phyloP scores from a whole-genome alignment of 129 eudicot species.

The Smallanthus sonchifolius region DNA sequence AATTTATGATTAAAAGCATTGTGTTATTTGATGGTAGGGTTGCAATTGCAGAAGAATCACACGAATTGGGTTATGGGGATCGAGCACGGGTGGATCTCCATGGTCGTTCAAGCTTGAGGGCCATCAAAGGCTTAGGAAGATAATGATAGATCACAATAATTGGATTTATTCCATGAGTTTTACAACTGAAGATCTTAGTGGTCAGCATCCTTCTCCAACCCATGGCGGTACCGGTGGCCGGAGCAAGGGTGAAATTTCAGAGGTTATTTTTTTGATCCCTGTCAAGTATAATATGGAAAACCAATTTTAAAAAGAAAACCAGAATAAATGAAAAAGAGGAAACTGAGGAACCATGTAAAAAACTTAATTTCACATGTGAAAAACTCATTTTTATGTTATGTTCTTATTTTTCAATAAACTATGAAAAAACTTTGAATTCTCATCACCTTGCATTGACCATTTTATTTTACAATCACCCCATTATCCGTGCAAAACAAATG shows the following conservation, averaged over 20 bases:
- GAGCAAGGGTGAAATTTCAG: background rate
- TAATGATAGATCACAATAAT: slow-evolving; percentile 15
- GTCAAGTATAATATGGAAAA: too few relatives aligned
- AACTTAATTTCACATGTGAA: too few relatives aligned
- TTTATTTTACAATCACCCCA: too few relatives aligned
- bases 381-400: too few relatives aligned
- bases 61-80: slow-evolving; percentile 23
- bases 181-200: slow-evolving; percentile 13
- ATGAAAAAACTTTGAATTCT: too few relatives aligned
- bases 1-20: background rate
- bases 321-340: too few relatives aligned
- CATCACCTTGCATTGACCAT: too few relatives aligned
- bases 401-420: too few relatives aligned
- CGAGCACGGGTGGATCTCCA: slow-evolving; percentile 15
- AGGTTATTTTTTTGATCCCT: background rate
- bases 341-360: too few relatives aligned
- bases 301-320: too few relatives aligned
- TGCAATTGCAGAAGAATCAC: slow-evolving; percentile 5
- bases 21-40: slow-evolving; percentile 21
- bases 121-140: slow-evolving; percentile 24
- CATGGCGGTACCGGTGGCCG: slow-evolving; percentile 5
- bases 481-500: too few relatives aligned
- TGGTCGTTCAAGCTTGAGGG: slow-evolving; percentile 15
- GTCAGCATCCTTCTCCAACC: background rate
- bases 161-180: slow-evolving; percentile 16